Evolutionary conservation across 2,329 filamentous ascomycete species (phyloP), one percentile per base, ranked within the genome.

Genomic region (Sarocladiaceae sp.): DNA sequence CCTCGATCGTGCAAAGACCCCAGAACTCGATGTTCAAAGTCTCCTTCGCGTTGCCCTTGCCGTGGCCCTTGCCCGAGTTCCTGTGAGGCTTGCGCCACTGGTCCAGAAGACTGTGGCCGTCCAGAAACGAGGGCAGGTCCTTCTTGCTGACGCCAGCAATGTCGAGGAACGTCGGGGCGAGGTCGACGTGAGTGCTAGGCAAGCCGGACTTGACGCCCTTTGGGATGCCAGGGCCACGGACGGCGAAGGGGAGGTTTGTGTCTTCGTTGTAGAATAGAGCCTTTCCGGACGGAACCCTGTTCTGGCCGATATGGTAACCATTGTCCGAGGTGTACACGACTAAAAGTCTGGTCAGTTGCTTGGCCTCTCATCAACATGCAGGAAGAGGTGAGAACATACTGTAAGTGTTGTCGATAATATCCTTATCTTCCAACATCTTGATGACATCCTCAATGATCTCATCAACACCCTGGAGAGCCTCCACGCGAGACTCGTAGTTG

Each of bases 141-240:
- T 44, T 42, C 31, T 46, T 34, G 7, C 45, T 12, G 1, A 59
- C 33, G 6, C 55, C 58, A 1, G 55, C 53, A 12, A 62, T 55
- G 63, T 12, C 58, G 47, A 80, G 66, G 26, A 80, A 63, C 0
- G 76, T 80, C 0, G 76, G 74, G 1, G 70, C 73, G 4, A 80
- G 58, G 50, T 80, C 76, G 3, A 74, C 68, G 43, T 80, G 73
- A 0, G 70, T 66, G 1, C 69, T 74, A 2, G 72, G 67, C 1
- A 62, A 53, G 21, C 67, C 56, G 12, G 65, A 59, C 0, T 56
- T 58, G 9, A 55, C 45, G 1, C 65, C 65, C 27, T 59, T 53
- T 0, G 66, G 58, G 2, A 76, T 55, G 2, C 69, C 67, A 0
- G 73, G 73, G 0, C 73, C 73, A 3, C 73, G 65, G 16, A 76